Percentiles rank a stretch among this genome's conserved stretches.
Conservation (phyloP, 306 rosid genomes). For the barrel medic (Medicago truncatula) region DNA sequence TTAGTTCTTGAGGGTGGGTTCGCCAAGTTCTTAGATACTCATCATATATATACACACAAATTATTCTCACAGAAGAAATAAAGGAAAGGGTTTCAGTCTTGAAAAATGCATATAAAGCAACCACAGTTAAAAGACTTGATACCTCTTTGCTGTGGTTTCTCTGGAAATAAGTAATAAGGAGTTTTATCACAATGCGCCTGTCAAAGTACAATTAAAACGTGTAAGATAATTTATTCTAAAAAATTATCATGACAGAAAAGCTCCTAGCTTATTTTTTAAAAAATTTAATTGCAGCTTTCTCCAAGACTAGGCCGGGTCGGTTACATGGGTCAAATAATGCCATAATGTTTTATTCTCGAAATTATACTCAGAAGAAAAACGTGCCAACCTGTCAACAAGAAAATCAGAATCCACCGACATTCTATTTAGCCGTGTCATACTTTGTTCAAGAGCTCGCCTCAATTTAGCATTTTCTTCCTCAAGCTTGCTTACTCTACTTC, state of each 20-base stretch:
- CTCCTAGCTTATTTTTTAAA: neutral
- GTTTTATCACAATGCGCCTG: slow-evolving; percentile 98
- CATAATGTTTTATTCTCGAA: neutral
- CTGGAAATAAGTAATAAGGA: slow-evolving; percentile 87
- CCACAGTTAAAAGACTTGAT: slow-evolving; percentile 25
- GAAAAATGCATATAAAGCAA: slow-evolving; percentile 32
- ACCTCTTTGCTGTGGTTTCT: slow-evolving; percentile 99
- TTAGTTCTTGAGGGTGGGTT: neutral
- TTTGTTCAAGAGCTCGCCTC: slow-evolving; percentile 90
- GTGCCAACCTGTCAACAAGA: slow-evolving; percentile 90
- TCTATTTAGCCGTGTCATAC: slow-evolving; percentile 94
- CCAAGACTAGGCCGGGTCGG: neutral
- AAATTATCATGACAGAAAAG: slow-evolving; percentile 17
- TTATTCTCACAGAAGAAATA: slow-evolving; percentile 1
- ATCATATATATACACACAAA: neutral
- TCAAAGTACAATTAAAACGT: slow-evolving; percentile 48
- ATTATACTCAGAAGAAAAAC: slow-evolving; percentile 35
- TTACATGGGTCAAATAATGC: neutral
- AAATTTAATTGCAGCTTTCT: neutral
- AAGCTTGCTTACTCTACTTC: slow-evolving; percentile 78
- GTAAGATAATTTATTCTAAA: slow-evolving; percentile 23
- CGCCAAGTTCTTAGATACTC: neutral
- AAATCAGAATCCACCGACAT: slow-evolving; percentile 98
- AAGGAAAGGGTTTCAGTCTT: neutral
- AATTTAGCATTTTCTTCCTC: slow-evolving; percentile 95